Base-by-base conservation (phyloP, 495 filamentous ascomycete species). In the Aspergillus saccharolyticus region DNA sequence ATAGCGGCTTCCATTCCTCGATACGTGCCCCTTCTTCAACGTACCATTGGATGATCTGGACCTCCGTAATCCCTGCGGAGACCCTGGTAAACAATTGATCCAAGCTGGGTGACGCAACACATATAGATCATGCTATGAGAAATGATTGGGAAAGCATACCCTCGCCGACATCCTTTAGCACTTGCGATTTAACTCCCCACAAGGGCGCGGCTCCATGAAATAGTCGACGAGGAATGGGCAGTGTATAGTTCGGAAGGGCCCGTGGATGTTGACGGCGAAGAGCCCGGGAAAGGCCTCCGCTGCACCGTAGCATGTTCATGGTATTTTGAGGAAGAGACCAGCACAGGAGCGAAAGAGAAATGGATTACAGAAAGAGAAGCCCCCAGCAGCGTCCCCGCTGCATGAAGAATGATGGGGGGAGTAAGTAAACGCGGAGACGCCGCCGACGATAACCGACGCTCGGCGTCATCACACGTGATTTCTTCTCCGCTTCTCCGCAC, bases 11-110 rank as follows among this genome's bases (percentile, higher is more conserved):
- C 83, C 96, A 99, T 74, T 99, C 91, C 77, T 97, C 92, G 62
- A 99, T 91, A 53, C 90, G 85, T 21, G 95, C 95, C 51, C 89
- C 92, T 52, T 96, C 92, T 70, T 96, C 88, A 58, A 97, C 94
- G 70, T 97, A 99, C 95, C 95, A 99, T 77, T 97, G 95, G 63
- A 97, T 97, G 66, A 99, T 89, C 70, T 97, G 93, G 70, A 94
- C 95, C 74, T 98, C 94, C 62, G 91, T 90, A 66, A 97, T 98
- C 49, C 94, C 91, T 96, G 56, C 42, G 45, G 19, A 43, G 15
- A 56, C 60, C 39, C 25, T 15, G 59, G 54, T 60, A 46, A 64
- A 39, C 20, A 63, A 65, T 51, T 54, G 47, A 19, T 22, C 16
- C 12, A 55, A 20, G 44, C 4, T 17, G 7, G 47, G 14, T 18